Base-by-base conservation (phyloP, 257 asterid genomes). In the Coffea canephora region DNA sequence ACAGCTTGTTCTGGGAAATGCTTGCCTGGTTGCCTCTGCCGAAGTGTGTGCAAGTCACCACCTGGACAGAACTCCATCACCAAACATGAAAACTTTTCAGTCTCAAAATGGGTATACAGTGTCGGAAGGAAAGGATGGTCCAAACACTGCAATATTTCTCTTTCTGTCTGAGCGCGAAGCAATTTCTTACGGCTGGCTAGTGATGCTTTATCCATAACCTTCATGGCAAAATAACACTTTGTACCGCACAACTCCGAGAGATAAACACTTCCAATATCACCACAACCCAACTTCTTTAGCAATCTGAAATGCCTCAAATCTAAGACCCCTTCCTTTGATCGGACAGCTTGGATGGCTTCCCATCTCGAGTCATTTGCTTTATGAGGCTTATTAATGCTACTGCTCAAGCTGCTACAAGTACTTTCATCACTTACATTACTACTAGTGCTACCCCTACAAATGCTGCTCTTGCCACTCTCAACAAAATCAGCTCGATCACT, bases 21-120 rank as follows among this genome's bases (percentile, higher is more conserved):
- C 82, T 90, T 90, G 78, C 94, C 93, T 1, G 91, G 92, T 57
- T 91, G 97, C 75, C 90, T 89, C 85, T 90, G 94, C 73, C 94
- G 84, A 69, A 89, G 91, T 10, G 90, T 87, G 86, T 91, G 96
- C 79, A 91, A 77, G 84, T 91, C 96, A 34, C 96, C 96, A 50
- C 96, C 96, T 10, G 96, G 94, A 82, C 96, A 91, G 84, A 91
- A 87, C 78, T 91, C 96, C 96, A 90, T 91, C 84, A 90, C 93
- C 89, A 91, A 82, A 75, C 96, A 91, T 1, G 96, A 91, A 79
- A 90, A 90, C 70, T 91, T 90, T 75, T 91, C 96, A 1, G 96
- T 90, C 82, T 91, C 94, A 39, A 91, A 91, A 83, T 91, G 96
- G 43, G 89, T 79, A 79, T 90, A 90, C 52, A 91, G 87, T 3